Conservation (phyloP, 371 early-diverging fungal genomes). For the Entomophthora muscae region DNA sequence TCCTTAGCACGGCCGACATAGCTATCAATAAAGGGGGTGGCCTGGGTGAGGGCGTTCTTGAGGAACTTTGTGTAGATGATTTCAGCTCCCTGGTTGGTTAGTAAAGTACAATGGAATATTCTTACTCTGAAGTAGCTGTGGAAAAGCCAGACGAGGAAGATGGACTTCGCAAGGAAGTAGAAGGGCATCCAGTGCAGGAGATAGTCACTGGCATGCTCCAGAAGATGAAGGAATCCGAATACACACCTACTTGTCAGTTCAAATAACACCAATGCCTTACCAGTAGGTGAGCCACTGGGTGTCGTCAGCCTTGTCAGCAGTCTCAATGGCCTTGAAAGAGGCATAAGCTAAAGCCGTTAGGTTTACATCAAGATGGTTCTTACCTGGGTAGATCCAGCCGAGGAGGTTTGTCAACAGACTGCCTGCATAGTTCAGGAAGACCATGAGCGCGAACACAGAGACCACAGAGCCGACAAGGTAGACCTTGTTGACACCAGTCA, state of each 20-base stretch:
- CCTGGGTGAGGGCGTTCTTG: neutral
- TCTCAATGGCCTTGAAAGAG: slow-evolving; percentile 80
- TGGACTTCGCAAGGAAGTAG: slow-evolving; percentile 84
- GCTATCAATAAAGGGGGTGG: neutral
- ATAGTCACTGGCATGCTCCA: slow-evolving; percentile 71
- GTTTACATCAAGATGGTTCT: neutral
- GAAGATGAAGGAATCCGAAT: slow-evolving; percentile 58
- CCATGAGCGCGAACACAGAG: slow-evolving; percentile 35
- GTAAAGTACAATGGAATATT: neutral
- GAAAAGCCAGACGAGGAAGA: slow-evolving; percentile 49
- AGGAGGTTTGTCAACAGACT: slow-evolving; percentile 56
- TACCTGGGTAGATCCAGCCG: slow-evolving; percentile 76
- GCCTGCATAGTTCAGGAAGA: slow-evolving; percentile 78
- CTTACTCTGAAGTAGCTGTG: slow-evolving; percentile 16
- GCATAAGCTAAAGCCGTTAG: slow-evolving; percentile 42
- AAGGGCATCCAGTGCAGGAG: slow-evolving; percentile 81
- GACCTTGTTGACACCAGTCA: slow-evolving; percentile 65
- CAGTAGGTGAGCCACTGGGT: slow-evolving; percentile 77
- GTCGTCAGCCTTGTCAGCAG: slow-evolving; percentile 55
- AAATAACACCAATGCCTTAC: slow-evolving; percentile 20
- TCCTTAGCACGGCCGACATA: neutral
- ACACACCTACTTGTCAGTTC: slow-evolving; percentile 36
- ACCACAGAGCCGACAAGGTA: slow-evolving; percentile 46
- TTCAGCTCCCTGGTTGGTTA: neutral
- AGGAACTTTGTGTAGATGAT: neutral